These are phyloP conservation scores for Biscogniauxia mediterranea DNA, from an alignment of 2,329 filamentous ascomycete species.

Conservation along the genomic window DNA sequence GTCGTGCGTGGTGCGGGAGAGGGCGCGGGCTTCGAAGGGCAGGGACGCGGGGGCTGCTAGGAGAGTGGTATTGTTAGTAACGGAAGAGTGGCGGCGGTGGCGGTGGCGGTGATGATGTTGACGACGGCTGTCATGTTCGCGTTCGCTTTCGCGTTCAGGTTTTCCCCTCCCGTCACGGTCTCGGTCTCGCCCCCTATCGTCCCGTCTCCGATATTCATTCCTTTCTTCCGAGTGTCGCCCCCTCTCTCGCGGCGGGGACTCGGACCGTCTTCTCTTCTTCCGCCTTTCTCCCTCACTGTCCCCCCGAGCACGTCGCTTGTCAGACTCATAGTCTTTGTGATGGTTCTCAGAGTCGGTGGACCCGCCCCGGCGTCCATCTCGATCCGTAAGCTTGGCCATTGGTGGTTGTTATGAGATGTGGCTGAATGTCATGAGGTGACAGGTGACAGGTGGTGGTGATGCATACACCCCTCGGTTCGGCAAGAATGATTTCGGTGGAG, in stretches of 20 bases:
- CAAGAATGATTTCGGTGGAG: no score
- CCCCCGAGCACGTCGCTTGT: constrained; percentile 15
- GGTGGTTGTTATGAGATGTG: no score
- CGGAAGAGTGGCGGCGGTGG: constrained; percentile 20
- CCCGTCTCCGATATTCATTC: constrained; percentile 3
- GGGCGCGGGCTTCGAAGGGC: constrained; percentile 62
- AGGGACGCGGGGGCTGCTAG: constrained; percentile 38
- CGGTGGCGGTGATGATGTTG: neutral
- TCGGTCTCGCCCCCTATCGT: constrained; percentile 5
- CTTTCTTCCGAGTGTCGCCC: neutral
- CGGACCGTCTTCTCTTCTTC: constrained; percentile 14
- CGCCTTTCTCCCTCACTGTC: constrained; percentile 12
- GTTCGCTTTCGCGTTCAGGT: no score
- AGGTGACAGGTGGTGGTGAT: no score
- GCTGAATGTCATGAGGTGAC: no score
- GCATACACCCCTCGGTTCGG: no score
- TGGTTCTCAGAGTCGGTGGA: neutral
- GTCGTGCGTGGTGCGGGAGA: constrained; percentile 62
- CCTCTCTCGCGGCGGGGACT: constrained; percentile 16
- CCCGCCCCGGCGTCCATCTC: neutral
- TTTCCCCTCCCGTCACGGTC: no score
- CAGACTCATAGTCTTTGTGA: constrained; percentile 13
- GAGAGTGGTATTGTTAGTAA: neutral
- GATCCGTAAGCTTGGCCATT: neutral
- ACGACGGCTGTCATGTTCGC: no score